Base-by-base conservation (phyloP, 306 rosid genomes). In the Corylus heterophylla region DNA sequence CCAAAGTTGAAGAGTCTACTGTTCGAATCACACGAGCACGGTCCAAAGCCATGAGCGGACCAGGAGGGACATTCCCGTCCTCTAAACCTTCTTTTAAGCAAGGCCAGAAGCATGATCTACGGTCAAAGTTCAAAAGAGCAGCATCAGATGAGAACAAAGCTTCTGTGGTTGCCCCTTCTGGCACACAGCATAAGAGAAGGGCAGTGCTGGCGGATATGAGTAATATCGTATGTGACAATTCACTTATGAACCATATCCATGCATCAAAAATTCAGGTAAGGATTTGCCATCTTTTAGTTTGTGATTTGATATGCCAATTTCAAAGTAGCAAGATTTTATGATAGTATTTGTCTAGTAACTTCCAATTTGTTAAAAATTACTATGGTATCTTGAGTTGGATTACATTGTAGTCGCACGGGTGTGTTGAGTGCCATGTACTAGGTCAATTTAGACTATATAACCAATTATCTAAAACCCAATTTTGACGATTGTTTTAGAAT, bases 21-120 rank as follows among this genome's bases (percentile, higher is more conserved):
- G 85, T 71, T 55, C 88, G 99, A 73, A 77, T 96, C 68, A 96
- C 99, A 48, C 83, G 98, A 79, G 90, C 99, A 45, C 84, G 94
- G 81, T 91, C 97, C 58, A 95, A 78, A 82, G 89, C 86, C 63
- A 79, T 89, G 73, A 85, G 73, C 25, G 20, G 74, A 48, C 55
- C 85, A 35, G 87, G 75, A 70, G 92, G 86, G 74, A 75, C 61
- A 74, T 74, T 81, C 12, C 80, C 82, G 10, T 61, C 89, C 54
- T 82, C 89, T 20, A 83, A 83, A 77, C 86, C 90, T n/a, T 84
- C 82, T 61, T 64, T 68, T 12, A 74, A 82, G 54, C 87, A 83
- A 82, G 92, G 82, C 18, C 90, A 67, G 52, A 91, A 80, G 80
- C 78, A 72, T 2, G 82, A 13, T 64, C 56, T 78, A 52, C 75